A percentile compares a stretch with the other conserved stretches of the same genome.
Evolutionary conservation across 1,139 yeast species (phyloP).

Genomic region (Sugiyamaella xylanicola): DNA sequence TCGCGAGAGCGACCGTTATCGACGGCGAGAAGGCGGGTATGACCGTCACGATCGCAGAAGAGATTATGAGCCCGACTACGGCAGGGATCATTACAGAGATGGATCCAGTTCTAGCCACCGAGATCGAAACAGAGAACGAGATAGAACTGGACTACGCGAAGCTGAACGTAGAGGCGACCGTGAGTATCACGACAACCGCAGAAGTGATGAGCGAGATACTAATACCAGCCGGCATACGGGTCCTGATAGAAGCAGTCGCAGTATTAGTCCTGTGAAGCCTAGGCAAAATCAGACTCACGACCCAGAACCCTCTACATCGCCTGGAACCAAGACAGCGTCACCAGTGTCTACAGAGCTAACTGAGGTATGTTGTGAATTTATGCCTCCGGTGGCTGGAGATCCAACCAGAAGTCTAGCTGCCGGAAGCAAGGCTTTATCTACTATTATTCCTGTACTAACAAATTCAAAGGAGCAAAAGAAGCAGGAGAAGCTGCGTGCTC

Average conservation of each 20-base stretch:
- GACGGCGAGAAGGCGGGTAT: slow-evolving; percentile 6
- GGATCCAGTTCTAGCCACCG: neutral
- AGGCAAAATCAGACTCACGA: neutral
- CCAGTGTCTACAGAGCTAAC: neutral
- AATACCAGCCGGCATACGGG: slow-evolving; percentile 3
- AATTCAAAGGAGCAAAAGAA: slow-evolving; percentile 16
- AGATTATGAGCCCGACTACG: neutral
- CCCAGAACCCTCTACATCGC: too few species aligned
- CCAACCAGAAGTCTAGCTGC: too few species aligned
- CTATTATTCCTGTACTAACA: neutral
- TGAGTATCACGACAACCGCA: slow-evolving; percentile 12
- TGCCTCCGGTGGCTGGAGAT: neutral
- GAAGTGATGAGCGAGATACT: slow-evolving; percentile 5
- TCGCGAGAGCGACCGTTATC: slow-evolving; percentile 3
- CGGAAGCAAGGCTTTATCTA: neutral
- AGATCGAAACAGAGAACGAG: slow-evolving; percentile 4
- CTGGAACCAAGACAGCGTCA: neutral
- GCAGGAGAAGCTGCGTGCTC: slow-evolving; percentile 39
- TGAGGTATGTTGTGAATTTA: neutral
- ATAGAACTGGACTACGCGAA: neutral
- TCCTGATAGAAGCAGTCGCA: slow-evolving; percentile 2
- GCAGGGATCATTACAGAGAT: neutral
- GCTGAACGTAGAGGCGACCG: slow-evolving; percentile 6
- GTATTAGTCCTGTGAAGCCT: neutral
- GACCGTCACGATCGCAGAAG: slow-evolving; percentile 2